phyloP scores from a whole-genome alignment of 768 basidiomycete species.

The Leccinum aurantiacum region DNA sequence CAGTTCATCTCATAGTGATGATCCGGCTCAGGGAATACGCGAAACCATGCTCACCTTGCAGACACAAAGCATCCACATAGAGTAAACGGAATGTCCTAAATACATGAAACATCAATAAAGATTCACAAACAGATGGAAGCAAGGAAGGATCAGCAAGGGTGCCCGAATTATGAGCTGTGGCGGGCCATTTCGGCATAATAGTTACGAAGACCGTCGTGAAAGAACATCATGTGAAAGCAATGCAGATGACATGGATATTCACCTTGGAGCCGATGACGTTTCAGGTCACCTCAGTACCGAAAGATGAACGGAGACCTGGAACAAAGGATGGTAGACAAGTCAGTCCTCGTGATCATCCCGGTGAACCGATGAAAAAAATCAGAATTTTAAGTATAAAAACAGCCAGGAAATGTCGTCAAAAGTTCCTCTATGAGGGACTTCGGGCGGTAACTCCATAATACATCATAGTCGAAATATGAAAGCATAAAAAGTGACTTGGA shows the following conservation, averaged over 20 bases:
- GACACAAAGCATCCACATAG: background rate
- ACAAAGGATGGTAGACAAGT: background rate
- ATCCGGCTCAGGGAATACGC: background rate
- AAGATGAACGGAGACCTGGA: background rate
- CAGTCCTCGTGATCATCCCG: background rate
- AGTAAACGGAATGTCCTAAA: background rate
- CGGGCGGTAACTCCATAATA: slow-evolving; percentile 87
- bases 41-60: slow-evolving; percentile 9
- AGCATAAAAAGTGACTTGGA: background rate
- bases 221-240: slow-evolving; percentile 17
- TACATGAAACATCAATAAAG: background rate
- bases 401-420: slow-evolving; percentile 80
- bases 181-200: slow-evolving; percentile 85
- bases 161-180: slow-evolving; percentile 89
- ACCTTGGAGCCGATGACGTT: slow-evolving; percentile 10
- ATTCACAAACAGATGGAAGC: background rate
- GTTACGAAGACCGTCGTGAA: slow-evolving; percentile 92
- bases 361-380: slow-evolving; percentile 33
- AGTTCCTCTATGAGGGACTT: slow-evolving; percentile 39
- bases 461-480: slow-evolving; percentile 6
- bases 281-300: no score
- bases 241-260: background rate
- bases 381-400: slow-evolving; percentile 61
- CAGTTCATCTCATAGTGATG: slow-evolving; percentile 22
- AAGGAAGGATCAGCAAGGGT: slow-evolving; percentile 58